Evolutionary conservation across 2,329 filamentous ascomycete genomes (phyloP).

Genomic region (Pseudogymnoascus sp.): DNA sequence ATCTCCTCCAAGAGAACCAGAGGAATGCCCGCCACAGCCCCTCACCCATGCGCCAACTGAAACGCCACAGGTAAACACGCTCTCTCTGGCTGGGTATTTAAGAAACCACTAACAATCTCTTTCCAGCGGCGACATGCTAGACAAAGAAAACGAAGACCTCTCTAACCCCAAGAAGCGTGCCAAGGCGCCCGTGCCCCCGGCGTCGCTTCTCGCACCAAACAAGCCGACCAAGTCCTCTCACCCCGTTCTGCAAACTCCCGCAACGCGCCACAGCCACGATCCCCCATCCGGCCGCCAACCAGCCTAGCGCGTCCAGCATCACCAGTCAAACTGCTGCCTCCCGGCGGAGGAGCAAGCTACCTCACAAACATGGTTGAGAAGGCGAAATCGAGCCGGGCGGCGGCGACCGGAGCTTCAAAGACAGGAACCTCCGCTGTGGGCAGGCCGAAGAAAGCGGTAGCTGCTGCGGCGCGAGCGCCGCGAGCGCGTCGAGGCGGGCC

Average conservation of each 20-base stretch:
- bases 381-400: conserved; percentile 47
- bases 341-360: conserved; percentile 37
- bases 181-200: conserved; percentile 30
- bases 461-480: conserved; percentile 33
- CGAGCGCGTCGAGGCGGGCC: conserved; percentile 45
- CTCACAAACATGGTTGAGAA: conserved; percentile 55
- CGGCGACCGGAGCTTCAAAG: conserved; percentile 32
- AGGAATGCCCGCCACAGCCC: conserved; percentile 22
- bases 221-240: conserved; percentile 62
- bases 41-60: conserved; percentile 32
- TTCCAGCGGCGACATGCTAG: conserved; percentile 56
- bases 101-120: conserved; percentile 19
- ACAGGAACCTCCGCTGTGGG: conserved; percentile 16
- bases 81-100: conserved; percentile 14
- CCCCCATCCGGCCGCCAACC: conserved; percentile 34
- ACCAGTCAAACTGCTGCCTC: conserved; percentile 48
- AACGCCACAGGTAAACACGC: conserved; percentile 45
- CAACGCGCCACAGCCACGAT: conserved; percentile 20
- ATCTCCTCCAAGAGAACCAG: conserved; percentile 21
- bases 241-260: conserved; percentile 78
- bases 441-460: conserved; percentile 27
- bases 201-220: conserved; percentile 36
- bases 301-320: conserved; percentile 51
- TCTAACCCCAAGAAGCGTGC: conserved; percentile 65
- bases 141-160: conserved; percentile 69